A percentile compares a stretch with the other conserved stretches of the same genome.
These are phyloP conservation scores for Zarea fungicola DNA, from an alignment of 2,329 filamentous ascomycete genomes.

Conservation along the genomic window DNA sequence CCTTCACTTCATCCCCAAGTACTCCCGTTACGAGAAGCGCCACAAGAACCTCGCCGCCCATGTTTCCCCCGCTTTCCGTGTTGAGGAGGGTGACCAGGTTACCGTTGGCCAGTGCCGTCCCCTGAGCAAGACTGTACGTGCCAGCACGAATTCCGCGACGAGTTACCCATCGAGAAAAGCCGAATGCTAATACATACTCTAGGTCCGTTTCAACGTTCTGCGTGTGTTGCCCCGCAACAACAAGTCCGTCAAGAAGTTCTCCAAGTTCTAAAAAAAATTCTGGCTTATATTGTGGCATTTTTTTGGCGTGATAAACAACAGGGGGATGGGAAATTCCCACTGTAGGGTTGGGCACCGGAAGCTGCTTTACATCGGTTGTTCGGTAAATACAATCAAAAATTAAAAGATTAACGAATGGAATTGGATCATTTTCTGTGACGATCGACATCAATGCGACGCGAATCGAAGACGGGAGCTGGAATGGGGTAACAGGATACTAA, in stretches of 20 bases:
- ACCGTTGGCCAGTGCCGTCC: conserved; percentile 99
- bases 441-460: background rate
- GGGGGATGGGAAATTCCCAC: conserved; percentile 31
- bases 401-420: conserved; percentile 37
- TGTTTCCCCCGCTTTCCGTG: conserved; percentile 99
- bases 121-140: conserved; percentile 96
- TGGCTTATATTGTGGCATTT: conserved; percentile 46
- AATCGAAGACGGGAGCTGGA: no score
- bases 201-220: conserved; percentile 99
- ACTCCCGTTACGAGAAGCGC: conserved; percentile 99
- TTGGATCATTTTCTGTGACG: conserved; percentile 6
- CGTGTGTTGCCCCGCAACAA: conserved; percentile 95
- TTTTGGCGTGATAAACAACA: conserved; percentile 48
- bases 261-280: conserved; percentile 78
- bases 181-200: conserved; percentile 21
- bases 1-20: conserved; percentile 99
- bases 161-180: background rate
- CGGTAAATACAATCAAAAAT: conserved; percentile 41
- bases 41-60: conserved; percentile 99
- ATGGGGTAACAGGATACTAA: no score
- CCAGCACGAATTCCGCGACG: background rate
- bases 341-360: conserved; percentile 38
- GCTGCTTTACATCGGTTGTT: conserved; percentile 39
- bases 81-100: conserved; percentile 98
- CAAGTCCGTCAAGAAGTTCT: conserved; percentile 96